Base-by-base conservation (phyloP, 2,329 filamentous ascomycete species). In the Nigrograna mackinnonii region DNA sequence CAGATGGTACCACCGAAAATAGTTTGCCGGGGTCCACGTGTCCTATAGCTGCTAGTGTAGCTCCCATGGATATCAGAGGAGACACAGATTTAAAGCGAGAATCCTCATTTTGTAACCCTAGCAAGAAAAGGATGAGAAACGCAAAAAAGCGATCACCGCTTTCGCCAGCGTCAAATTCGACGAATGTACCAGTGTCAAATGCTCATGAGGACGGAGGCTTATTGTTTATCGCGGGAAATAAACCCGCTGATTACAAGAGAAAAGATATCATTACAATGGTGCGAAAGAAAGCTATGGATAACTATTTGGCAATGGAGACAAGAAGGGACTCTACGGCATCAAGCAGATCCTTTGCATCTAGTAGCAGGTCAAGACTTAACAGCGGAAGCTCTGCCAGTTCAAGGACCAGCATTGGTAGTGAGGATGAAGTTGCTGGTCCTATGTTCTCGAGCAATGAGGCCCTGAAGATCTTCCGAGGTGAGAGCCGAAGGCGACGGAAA, bases 251-350 rank as follows among this genome's bases (percentile, higher is more conserved):
- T 13, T 58, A 70, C 44, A 68, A 60, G 44, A 45, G 59, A 5
- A 61, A 52, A 36, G 47, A 52, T 34, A 48, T 50, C 21, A 68
- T 70, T 64, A 62, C 58, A n/a, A 48, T 40, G 22, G 60, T 69
- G 26, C 64, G 67, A 24, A 63, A 63, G 33, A 53, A 55, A 36
- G 67, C 67, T 4, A 70, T 70, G 67, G 54, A 48, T n/a, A 51
- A 52, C 33, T 62, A 55, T 22, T 36, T 70, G 13, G 47, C 58
- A 36, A 52, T 54, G 6, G 52, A 50, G 18, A 55, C 58, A 45
- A 57, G 52, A 1, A 39, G 21, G 35, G 22, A 22, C n/a, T 9
- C 16, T 11, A 28, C 33, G 36, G n/a, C n/a, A n/a, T n/a, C n/a
- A 1, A 39, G 22, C 37, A 26, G 24, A 11, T 16, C 13, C 33